These are phyloP conservation scores for Camelina sativa DNA, from an alignment of 345 rosid genomes.

Conservation along the genomic window DNA sequence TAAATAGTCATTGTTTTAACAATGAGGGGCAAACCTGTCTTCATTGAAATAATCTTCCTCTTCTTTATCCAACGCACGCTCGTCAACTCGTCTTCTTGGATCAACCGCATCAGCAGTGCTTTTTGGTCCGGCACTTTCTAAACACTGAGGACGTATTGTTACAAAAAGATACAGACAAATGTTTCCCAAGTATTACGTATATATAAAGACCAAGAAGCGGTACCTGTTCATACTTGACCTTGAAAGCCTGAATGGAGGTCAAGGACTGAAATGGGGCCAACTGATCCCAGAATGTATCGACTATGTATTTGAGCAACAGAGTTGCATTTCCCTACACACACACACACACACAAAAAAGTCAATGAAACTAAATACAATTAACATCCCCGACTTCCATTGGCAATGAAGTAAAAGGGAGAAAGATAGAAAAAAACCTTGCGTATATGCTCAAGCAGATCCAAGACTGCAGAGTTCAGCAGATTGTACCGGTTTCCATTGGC, in stretches of 20 bases:
- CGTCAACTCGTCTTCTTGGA: conserved; percentile 74
- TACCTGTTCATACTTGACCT: conserved; percentile 96
- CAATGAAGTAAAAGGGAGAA: conserved; percentile 1
- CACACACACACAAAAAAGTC: conserved; percentile 20
- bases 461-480: conserved; percentile 85
- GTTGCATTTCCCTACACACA: conserved; percentile 79
- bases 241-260: conserved; percentile 73
- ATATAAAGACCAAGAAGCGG: conserved; percentile 20
- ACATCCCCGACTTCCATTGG: conserved; percentile 4
- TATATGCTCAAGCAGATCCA: conserved; percentile 92
- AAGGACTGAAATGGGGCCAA: conserved; percentile 76
- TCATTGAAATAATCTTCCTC: conserved; percentile 99
- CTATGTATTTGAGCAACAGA: conserved; percentile 69
- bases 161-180: background rate
- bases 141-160: conserved; percentile 60
- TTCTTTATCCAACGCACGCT: conserved; percentile 94
- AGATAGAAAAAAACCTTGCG: conserved; percentile 66
- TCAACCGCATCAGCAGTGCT: conserved; percentile 56
- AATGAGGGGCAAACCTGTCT: conserved; percentile 64
- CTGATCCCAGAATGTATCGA: conserved; percentile 87
- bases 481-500: conserved; percentile 90
- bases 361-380: conserved; percentile 11
- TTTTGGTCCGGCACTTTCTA: conserved; percentile 69
- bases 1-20: conserved; percentile 2
- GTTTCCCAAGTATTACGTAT: background rate